These are phyloP conservation scores for Candida tunisiensis DNA, from an alignment of 1,139 yeast genomes.

Conservation along the genomic window DNA sequence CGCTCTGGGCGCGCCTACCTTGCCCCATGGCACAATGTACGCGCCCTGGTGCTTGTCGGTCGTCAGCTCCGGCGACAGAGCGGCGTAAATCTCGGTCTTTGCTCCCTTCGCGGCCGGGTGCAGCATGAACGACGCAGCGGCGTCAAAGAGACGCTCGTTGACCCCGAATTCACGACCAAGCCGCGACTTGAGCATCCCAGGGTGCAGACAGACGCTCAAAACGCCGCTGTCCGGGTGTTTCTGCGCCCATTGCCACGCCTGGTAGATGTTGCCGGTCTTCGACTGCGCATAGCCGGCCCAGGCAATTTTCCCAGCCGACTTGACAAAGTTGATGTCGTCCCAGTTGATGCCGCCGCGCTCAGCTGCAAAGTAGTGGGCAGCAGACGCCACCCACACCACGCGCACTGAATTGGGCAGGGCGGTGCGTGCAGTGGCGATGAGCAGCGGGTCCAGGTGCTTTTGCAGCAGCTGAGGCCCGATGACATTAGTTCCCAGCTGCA, in stretches of 20 bases:
- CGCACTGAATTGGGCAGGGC: conserved; percentile 26
- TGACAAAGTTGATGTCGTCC: conserved; percentile 8
- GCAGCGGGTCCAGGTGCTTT: conserved; percentile 35
- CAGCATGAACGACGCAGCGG: too few relatives aligned
- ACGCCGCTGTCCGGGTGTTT: conserved; percentile 20
- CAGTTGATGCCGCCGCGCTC: conserved; percentile 12
- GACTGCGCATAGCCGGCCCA: conserved; percentile 14
- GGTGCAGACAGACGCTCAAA: conserved; percentile 26
- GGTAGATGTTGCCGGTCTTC: conserved; percentile 17
- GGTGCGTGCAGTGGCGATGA: conserved; percentile 23
- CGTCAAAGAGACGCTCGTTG: too few relatives aligned
- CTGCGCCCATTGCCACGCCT: conserved; percentile 26
- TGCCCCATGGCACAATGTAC: too few relatives aligned
- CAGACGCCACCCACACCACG: conserved; percentile 47
- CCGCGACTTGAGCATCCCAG: too few relatives aligned
- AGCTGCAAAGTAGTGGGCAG: conserved; percentile 31
- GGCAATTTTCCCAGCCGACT: conserved; percentile 2
- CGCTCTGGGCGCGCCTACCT: too few relatives aligned
- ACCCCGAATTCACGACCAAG: too few relatives aligned
- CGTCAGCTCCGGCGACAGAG: too few relatives aligned
- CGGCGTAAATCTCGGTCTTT: too few relatives aligned
- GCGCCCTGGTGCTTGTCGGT: too few relatives aligned
- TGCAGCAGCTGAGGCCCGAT: conserved; percentile 56
- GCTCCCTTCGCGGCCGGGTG: too few relatives aligned
- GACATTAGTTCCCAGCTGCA: conserved; percentile 61